Evolutionary conservation across 768 basidiomycete genomes (phyloP), one percentile per base, ranked within the genome.

Genomic region (Mycena galericulata): DNA sequence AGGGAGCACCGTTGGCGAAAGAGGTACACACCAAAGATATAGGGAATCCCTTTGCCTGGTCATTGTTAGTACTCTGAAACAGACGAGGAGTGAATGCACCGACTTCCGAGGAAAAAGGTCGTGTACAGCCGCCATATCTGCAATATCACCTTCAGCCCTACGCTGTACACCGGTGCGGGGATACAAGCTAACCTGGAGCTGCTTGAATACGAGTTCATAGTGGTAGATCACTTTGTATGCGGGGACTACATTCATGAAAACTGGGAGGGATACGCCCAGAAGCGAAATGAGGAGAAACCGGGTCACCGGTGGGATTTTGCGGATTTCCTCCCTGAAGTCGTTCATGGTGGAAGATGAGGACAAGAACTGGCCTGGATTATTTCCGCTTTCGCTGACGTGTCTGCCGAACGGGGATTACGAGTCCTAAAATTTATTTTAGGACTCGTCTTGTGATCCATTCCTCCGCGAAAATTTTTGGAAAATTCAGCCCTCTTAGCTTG

Each of bases 241-340:
- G 9, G 85, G 79, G 26, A 94, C 73, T 3, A 93, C 62, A 15
- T 86, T 80, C 71, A 90, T 76, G 68, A 92, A 75, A 29, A 86
- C 80, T 0, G 92, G 86, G 1, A 90, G 24, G 0, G 93, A 88
- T 41, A 94, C 81, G 0, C 79, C 88, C 3, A 93, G 74, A 2
- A 89, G 87, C 2, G 92, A 91, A 24, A 79, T 81, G 64, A 87
- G 84, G 8, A 94, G 76, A 62, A 90, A 88, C 34, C 95, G 88
- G 7, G 95, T 95, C 40, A 96, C 90, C 36, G 92, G 91, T 0
- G 95, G 94, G 1, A 96, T 93, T 81, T 94, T 95, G 73, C 84
- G 87, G 58, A 95, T 78, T 81, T 95, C 92, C 24, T 86, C 82
- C 3, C 85, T 26, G 40, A 89, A 74, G 20, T 82, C 79, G 56